These are phyloP conservation scores for Saturnispora mendoncae DNA, from an alignment of 805 yeast genomes.

Conservation along the genomic window DNA sequence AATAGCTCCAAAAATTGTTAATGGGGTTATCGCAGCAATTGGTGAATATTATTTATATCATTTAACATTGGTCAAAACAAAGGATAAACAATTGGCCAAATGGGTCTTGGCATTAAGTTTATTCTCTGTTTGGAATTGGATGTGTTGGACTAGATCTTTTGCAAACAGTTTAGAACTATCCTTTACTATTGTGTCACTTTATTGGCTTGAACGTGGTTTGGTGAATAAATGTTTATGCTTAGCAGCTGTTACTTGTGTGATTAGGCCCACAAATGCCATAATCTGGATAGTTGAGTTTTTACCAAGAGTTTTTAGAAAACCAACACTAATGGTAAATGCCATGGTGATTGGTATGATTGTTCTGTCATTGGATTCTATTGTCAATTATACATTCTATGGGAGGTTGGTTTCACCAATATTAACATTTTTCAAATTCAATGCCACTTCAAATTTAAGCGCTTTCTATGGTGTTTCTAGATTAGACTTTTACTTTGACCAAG, in stretches of 20 bases:
- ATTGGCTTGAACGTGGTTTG: constrained; percentile 43
- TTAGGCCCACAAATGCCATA: constrained; percentile 77
- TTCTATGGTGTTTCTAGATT: constrained; percentile 83
- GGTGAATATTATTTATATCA: constrained; percentile 57
- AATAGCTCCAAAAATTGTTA: constrained; percentile 55
- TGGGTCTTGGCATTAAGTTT: constrained; percentile 43
- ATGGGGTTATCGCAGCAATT: constrained; percentile 58
- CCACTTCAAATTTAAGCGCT: constrained; percentile 59
- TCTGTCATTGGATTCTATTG: constrained; percentile 29
- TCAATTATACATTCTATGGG: constrained; percentile 59
- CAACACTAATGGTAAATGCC: constrained; percentile 7
- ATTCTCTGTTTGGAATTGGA: constrained; percentile 74
- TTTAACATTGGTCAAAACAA: constrained; percentile 31
- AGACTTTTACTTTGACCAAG: constrained; percentile 79
- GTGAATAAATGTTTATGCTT: constrained; percentile 28
- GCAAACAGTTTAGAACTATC: constrained; percentile 75
- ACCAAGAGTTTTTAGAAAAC: constrained; percentile 18
- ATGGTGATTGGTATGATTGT: constrained; percentile 16
- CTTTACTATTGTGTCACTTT: constrained; percentile 56
- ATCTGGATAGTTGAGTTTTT: constrained; percentile 65
- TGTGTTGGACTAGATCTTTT: constrained; percentile 70
- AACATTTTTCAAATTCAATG: constrained; percentile 70
- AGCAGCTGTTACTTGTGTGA: constrained; percentile 56
- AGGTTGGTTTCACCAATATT: constrained; percentile 49
- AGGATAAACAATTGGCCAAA: constrained; percentile 29